A percentile compares a stretch with the other conserved stretches of the same genome.
phyloP scores from a whole-genome alignment of 805 yeast genomes.

The Yarrowia keelungensis region DNA sequence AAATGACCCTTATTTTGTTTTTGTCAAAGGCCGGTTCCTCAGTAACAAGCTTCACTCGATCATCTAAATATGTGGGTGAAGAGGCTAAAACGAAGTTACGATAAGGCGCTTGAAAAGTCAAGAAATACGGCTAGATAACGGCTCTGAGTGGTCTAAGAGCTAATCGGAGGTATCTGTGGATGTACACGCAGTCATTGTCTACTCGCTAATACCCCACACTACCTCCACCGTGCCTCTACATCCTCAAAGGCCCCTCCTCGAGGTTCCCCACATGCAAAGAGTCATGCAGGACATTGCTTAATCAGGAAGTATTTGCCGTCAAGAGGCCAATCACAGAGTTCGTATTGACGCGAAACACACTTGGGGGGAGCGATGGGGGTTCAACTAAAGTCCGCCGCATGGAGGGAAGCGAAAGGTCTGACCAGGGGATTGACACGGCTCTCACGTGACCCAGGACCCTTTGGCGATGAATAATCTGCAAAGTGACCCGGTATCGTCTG shows the following conservation, averaged over 20 bases:
- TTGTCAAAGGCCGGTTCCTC: constrained; percentile 7
- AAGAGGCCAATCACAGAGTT: not conserved
- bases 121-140: too few relatives aligned
- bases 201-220: not conserved
- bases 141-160: too few relatives aligned
- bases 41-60: constrained; percentile 12
- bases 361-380: not conserved
- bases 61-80: not conserved
- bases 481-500: too few relatives aligned
- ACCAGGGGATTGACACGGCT: constrained; percentile 4
- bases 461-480: too few relatives aligned
- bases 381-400: constrained; percentile 9
- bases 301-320: constrained; percentile 24
- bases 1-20: not conserved
- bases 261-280: constrained; percentile 9
- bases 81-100: constrained; percentile 5
- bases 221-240: not conserved
- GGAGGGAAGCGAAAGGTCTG: too few relatives aligned
- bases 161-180: too few relatives aligned
- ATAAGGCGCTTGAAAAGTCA: not conserved
- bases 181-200: too few relatives aligned
- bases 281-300: constrained; percentile 23
- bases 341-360: not conserved
- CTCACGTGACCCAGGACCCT: constrained; percentile 10
- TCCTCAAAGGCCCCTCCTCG: not conserved